Percentiles rank a stretch among this genome's conserved stretches.
phyloP scores from a whole-genome alignment of 495 filamentous ascomycete species.

The Annulohypoxylon stygium region DNA sequence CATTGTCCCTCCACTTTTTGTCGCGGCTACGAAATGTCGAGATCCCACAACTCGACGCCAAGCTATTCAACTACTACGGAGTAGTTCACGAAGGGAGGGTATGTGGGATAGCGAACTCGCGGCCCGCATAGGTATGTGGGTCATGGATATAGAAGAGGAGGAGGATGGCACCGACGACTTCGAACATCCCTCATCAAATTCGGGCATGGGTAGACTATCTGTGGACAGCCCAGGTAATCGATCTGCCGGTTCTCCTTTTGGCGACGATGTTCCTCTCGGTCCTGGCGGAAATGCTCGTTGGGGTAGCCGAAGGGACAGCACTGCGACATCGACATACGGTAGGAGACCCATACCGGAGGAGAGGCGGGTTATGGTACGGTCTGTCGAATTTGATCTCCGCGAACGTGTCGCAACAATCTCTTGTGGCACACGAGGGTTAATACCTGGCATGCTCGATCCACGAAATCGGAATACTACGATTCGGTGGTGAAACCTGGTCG shows the following conservation, averaged over 20 bases:
- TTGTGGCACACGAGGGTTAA: constrained; percentile 65
- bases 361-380: constrained; percentile 66
- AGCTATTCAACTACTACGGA: constrained; percentile 68
- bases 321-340: constrained; percentile 32
- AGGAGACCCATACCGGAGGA: constrained; percentile 57
- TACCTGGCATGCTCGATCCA: constrained; percentile 59
- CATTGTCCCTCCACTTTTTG: constrained; percentile 67
- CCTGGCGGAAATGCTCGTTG: constrained; percentile 59
- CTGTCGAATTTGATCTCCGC: constrained; percentile 66
- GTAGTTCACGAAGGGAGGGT: constrained; percentile 69
- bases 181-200: constrained; percentile 49
- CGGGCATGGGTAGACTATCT: constrained; percentile 50
- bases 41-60: constrained; percentile 66
- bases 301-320: constrained; percentile 53
- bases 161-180: constrained; percentile 52
- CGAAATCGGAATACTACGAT: constrained; percentile 60
- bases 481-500: constrained; percentile 54
- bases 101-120: constrained; percentile 72
- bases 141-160: constrained; percentile 70
- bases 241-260: constrained; percentile 51
- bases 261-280: constrained; percentile 54
- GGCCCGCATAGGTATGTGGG: constrained; percentile 66
- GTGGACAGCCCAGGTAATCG: constrained; percentile 45
- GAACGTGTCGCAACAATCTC: constrained; percentile 61
- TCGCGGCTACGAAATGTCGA: constrained; percentile 70